A percentile compares a stretch with the other conserved stretches of the same genome.
These are phyloP conservation scores for Fusarium circinatum DNA, from an alignment of 2,329 filamentous ascomycete species.

Conservation along the genomic window DNA sequence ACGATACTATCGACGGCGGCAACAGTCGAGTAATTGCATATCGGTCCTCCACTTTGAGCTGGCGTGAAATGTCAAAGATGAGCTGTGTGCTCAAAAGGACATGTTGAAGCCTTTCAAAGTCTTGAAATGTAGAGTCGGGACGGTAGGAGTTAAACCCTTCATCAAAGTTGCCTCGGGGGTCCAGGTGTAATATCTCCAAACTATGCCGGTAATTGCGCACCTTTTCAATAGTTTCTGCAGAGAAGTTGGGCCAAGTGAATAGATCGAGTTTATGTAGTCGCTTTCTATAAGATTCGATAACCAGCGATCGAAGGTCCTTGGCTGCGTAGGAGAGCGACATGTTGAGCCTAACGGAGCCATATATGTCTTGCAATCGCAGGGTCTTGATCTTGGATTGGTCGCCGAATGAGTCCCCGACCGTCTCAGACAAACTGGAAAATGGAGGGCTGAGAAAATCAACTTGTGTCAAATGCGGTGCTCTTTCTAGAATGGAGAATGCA, in stretches of 20 bases:
- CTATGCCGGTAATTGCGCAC: background rate
- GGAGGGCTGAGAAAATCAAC: background rate
- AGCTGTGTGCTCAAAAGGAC: background rate
- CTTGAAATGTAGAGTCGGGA: background rate
- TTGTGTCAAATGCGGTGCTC: background rate
- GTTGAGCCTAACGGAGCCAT: rapidly evolving
- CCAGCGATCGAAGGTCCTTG: background rate
- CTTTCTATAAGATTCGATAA: background rate
- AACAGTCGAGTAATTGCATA: background rate
- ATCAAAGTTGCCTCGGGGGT: background rate
- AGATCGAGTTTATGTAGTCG: too few relatives aligned
- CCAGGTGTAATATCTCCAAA: background rate
- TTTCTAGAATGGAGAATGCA: rapidly evolving
- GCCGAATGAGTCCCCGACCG: too few relatives aligned
- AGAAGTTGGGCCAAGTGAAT: too few relatives aligned
- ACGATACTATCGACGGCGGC: background rate
- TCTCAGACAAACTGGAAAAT: too few relatives aligned
- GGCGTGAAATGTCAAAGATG: rapidly evolving
- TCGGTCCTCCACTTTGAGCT: background rate
- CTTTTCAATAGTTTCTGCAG: background rate
- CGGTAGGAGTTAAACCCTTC: too few relatives aligned
- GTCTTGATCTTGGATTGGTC: background rate
- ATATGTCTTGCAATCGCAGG: background rate
- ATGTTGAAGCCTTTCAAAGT: background rate
- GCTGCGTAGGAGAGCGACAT: background rate